Evolutionary conservation across 371 early-diverging fungal genomes (phyloP), one percentile per base, ranked within the genome.

Genomic region (Mucor circinelloides): DNA sequence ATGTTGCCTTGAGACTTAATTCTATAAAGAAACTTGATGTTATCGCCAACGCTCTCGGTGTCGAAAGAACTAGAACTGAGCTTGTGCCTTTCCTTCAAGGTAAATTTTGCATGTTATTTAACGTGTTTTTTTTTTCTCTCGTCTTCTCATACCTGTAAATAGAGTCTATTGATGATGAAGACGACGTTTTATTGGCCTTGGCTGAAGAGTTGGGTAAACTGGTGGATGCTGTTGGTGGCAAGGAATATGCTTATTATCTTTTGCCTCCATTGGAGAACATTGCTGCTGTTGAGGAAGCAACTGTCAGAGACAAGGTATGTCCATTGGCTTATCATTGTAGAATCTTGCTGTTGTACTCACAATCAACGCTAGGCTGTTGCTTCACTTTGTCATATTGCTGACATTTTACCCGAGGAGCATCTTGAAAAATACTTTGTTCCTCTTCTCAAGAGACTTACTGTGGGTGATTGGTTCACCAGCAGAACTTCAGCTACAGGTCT

Each of bases 161-260:
- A 96, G 99, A 99, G 80, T 97, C 98, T 17, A 94, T 97, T 73
- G 98, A 98, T 78, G 98, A 98, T 73, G 98, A 97, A 73, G 98
- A 97, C 78, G 98, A 97, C 78, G 91, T 99, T 32, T 79, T 99
- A 63, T 72, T 95, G 30, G 94, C 95, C 36, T 85, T 99, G 38
- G 98, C 99, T 28, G 95, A 95, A 70, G 95, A 96, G 63, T 85
- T 99, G 27, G 97, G 95, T 27, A 83, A 88, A 69, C 95, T 99
- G 72, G 88, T 93, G 42, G 93, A 95, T 61, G 93, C 91, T 70
- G 92, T 98, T 36, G 98, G 98, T 36, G 97, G 98, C 9, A 88
- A 92, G 17, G 87, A 88, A 58, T 91, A 89, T 75, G 95, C 91
- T 6, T 94, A 94, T 75, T 82, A 92, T 66, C 87, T 99, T 23